Base-by-base conservation (phyloP, 179 eudicot species). In the Heliamphora pulchella region DNA sequence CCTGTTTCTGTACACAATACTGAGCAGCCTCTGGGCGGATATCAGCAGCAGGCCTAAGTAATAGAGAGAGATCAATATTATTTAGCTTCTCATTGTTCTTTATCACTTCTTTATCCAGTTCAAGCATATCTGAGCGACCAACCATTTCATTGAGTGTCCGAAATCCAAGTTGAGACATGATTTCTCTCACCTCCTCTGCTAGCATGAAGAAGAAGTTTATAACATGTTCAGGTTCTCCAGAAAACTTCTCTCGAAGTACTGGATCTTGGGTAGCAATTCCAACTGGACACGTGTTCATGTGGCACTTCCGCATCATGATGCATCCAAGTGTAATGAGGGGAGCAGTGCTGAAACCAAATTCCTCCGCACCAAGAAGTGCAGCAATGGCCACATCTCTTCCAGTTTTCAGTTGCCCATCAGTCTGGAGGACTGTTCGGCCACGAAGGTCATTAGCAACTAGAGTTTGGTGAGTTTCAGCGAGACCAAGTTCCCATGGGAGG, bases 241-340 rank as follows among this genome's bases (percentile, higher is more conserved):
- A 97, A 81, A 97, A 97, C 81, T 97, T 97, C 67, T 92, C 97
- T 70, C 99, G 84, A 67, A 97, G 93, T 57, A 97, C 93, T 47
- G 99, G 99, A 84, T 97, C 99, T 87, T 97, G 98, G 44, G 99
- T 97, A 31, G 99, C 99, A 76, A 96, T 96, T 47, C 98, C 99
- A 48, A 94, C 98, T 1, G 99, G 99, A 57, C 99, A 97, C 7
- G 99, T 97, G 84, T 97, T 97, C 77, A 94, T 97, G 78, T 97
- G 99, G 86, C 99, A 97, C 85, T 97, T 97, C 73, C 99, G 79
- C 99, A 97, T 97, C 99, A 97, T 97, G 79, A 97, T 93, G 85
- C 98, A 97, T 18, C 99, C 99, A 3, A 97, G 91, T 17, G 99
- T 93, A 63, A 97, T 97, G 10, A 97, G 93, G 51, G 99, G 99